Base-by-base conservation (phyloP, 1,284 basidiomycete genomes). In the Melampsora larici-populina region DNA sequence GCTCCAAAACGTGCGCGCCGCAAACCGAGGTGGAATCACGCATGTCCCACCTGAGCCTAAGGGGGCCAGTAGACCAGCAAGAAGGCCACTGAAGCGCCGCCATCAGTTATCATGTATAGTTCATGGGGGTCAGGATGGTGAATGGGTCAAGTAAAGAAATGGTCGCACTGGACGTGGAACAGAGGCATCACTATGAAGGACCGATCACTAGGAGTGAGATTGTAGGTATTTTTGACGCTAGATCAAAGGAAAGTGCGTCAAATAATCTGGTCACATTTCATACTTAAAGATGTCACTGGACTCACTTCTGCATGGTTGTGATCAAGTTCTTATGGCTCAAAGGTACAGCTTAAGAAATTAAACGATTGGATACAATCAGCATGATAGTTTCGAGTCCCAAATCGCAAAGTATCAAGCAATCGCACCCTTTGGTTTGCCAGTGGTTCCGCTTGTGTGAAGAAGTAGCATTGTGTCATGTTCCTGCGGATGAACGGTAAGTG, bases 131-230 rank as follows among this genome's bases (percentile, higher is more conserved):
- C 43, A 46, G 15, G 43, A 46, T 13, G 46, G 72, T 48, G 17
- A 43, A 29, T 3, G 40, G 36, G 60, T 17, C 31, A 43, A 5
- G 43, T 6, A 18, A 6, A 40, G n/a, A 60, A 6, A 18, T 13
- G 48, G 68, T 75, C 73, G 43, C 70, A 80, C 72, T 89, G 89
- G 24, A 89, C 88, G 80, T 90, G 89, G 84, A 89, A 90, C 43
- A 90, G 86, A 36, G 89, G 89, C 89, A 90, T 90, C 85, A 90
- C 89, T 36, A 87, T 83, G 80, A 85, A 86, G 13, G 85, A 85
- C n/a, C 85, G 81, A 79, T 86, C 86, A 2, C 62, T 31, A 0
- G 82, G 80, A 9, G 84, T 84, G n/a, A 90, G 85, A 64, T 86
- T 85, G 87, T 89, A 90, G 18, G 88, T 88, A 29, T 86, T 83